These are phyloP conservation scores for Sugiyamaella xylanicola DNA, from an alignment of 1,139 yeast genomes.

Conservation along the genomic window DNA sequence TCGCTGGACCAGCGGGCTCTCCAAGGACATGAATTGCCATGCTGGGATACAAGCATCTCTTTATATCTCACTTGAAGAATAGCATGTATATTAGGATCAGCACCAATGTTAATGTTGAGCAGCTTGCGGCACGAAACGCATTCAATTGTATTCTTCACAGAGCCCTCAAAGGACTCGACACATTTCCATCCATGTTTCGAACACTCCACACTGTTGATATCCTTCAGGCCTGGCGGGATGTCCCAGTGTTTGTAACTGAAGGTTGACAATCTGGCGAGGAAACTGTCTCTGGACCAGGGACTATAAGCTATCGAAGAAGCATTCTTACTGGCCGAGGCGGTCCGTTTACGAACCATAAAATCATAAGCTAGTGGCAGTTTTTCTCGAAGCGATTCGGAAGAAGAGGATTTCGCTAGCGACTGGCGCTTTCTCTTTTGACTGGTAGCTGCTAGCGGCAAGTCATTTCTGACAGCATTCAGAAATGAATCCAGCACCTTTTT, in stretches of 20 bases:
- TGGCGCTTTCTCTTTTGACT: neutral
- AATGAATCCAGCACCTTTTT: conserved; percentile 7
- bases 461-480: conserved; percentile 10
- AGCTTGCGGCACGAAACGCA: conserved; percentile 27
- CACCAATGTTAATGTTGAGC: conserved; percentile 27
- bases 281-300: conserved; percentile 32
- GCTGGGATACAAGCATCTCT: conserved; percentile 23
- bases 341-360: conserved; percentile 8
- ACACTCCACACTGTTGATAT: conserved; percentile 27
- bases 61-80: conserved; percentile 20
- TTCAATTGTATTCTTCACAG: conserved; percentile 26
- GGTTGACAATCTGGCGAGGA: conserved; percentile 28
- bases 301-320: conserved; percentile 21
- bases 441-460: neutral
- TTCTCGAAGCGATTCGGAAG: conserved; percentile 8
- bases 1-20: conserved; percentile 23
- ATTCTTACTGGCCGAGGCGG: neutral
- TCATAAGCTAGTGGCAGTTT: conserved; percentile 14
- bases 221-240: conserved; percentile 23
- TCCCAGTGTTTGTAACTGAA: conserved; percentile 28
- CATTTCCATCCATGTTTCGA: conserved; percentile 29
- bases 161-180: conserved; percentile 13
- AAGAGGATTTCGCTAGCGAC: conserved; percentile 2
- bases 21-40: conserved; percentile 28
- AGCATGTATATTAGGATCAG: conserved; percentile 21